phyloP scores from a whole-genome alignment of 306 rosid species.

The Nissolia schottii region DNA sequence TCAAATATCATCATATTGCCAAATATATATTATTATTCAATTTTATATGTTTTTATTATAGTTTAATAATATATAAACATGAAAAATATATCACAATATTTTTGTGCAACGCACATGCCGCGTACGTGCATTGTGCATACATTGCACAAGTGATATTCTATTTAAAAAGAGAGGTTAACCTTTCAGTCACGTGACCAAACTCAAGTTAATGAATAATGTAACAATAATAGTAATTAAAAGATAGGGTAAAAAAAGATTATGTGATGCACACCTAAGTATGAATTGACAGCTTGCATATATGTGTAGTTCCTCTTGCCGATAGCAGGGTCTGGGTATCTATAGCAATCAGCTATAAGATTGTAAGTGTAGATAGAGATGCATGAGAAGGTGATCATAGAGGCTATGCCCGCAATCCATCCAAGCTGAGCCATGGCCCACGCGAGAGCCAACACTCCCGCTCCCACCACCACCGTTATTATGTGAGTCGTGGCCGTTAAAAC shows the following conservation, averaged over 20 bases:
- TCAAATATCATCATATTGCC: too few relatives aligned
- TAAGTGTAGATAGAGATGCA: slow-evolving; percentile 34
- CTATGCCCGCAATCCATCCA: slow-evolving; percentile 37
- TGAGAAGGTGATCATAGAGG: slow-evolving; percentile 21
- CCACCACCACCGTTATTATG: slow-evolving; percentile 37
- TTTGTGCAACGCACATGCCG: too few relatives aligned
- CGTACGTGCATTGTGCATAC: too few relatives aligned
- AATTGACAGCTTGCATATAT: slow-evolving; percentile 41
- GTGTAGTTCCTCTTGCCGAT: slow-evolving; percentile 40
- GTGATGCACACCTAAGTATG: slow-evolving; percentile 22
- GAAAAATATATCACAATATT: too few relatives aligned
- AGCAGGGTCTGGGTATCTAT: slow-evolving; percentile 31
- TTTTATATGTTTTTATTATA: too few relatives aligned
- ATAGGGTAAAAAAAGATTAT: background rate
- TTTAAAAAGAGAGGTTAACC: too few relatives aligned
- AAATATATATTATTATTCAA: too few relatives aligned
- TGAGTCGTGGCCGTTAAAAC: slow-evolving; percentile 30
- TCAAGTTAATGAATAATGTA: background rate
- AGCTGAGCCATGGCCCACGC: slow-evolving; percentile 40
- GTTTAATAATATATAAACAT: too few relatives aligned
- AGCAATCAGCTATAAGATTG: slow-evolving; percentile 43
- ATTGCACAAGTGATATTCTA: too few relatives aligned
- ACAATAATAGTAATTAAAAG: background rate
- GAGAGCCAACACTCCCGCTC: slow-evolving; percentile 41
- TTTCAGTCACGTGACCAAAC: background rate